A percentile compares a stretch with the other conserved stretches of the same genome.
Evolutionary conservation across 2,329 filamentous ascomycete genomes (phyloP).

Genomic region (Cercospora sp.): DNA sequence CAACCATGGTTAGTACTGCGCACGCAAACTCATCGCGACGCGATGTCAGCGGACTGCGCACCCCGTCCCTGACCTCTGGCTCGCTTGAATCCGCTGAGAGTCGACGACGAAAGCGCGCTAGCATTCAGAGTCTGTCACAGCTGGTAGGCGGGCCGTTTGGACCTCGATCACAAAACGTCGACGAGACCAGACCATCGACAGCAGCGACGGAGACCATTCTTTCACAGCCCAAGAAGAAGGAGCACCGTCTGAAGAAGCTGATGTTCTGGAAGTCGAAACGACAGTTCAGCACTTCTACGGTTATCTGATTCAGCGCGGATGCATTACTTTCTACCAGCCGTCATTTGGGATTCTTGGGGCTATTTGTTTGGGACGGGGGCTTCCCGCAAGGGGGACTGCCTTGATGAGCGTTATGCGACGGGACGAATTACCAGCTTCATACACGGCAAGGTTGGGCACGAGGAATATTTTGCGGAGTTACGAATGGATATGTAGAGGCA

Average conservation of each 20-base stretch:
- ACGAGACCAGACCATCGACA: slow-evolving; percentile 43
- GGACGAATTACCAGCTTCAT: slow-evolving; percentile 20
- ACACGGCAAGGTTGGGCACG: slow-evolving; percentile 17
- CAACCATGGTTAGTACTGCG: slow-evolving; percentile 70
- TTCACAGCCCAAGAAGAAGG: slow-evolving; percentile 65
- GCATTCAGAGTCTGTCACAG: slow-evolving; percentile 73
- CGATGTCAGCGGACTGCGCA: slow-evolving; percentile 41
- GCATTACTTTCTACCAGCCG: background rate
- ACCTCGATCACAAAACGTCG: slow-evolving; percentile 15
- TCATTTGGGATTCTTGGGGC: background rate
- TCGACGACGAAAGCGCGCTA: slow-evolving; percentile 70
- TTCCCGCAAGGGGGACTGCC: background rate
- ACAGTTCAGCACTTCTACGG: slow-evolving; percentile 29
- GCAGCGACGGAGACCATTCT: slow-evolving; percentile 60
- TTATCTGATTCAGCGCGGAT: slow-evolving; percentile 12
- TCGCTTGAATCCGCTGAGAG: slow-evolving; percentile 41
- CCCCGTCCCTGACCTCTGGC: slow-evolving; percentile 45
- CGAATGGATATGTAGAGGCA: slow-evolving; percentile 21
- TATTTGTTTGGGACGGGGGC: slow-evolving; percentile 1
- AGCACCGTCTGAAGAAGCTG: slow-evolving; percentile 70
- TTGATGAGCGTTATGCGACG: background rate
- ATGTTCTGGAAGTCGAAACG: slow-evolving; percentile 73
- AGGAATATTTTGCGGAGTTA: slow-evolving; percentile 19
- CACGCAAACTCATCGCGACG: slow-evolving; percentile 47
- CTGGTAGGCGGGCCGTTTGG: slow-evolving; percentile 74